These are phyloP conservation scores for Candida nemodendra DNA, from an alignment of 805 yeast species.

Conservation along the genomic window DNA sequence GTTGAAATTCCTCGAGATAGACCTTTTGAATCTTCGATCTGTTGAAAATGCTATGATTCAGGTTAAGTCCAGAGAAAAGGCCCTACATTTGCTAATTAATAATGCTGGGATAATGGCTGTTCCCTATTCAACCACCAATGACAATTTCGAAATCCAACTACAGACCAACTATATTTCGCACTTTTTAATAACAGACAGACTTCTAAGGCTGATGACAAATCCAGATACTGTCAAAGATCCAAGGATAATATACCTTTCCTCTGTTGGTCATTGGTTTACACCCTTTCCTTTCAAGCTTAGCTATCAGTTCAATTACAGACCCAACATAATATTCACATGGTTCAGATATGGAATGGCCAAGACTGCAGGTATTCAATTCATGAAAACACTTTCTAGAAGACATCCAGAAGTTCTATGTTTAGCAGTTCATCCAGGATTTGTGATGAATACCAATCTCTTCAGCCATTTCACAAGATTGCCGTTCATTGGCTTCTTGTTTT, in stretches of 20 bases:
- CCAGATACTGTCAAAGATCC: slow-evolving; percentile 34
- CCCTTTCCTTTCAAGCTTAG: slow-evolving; percentile 46
- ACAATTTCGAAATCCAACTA: slow-evolving; percentile 74
- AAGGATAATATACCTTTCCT: slow-evolving; percentile 61
- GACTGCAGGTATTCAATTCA: slow-evolving; percentile 72
- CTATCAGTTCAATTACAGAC: slow-evolving; percentile 52
- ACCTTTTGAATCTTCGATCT: slow-evolving; percentile 47
- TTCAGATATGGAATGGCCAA: slow-evolving; percentile 76
- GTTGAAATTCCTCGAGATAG: slow-evolving; percentile 51
- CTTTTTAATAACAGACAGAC: slow-evolving; percentile 61
- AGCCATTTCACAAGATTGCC: slow-evolving; percentile 78
- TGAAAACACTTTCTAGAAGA: slow-evolving; percentile 59
- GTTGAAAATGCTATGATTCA: slow-evolving; percentile 49
- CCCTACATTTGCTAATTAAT: slow-evolving; percentile 62
- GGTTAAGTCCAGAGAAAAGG: slow-evolving; percentile 45
- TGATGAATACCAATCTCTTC: slow-evolving; percentile 77
- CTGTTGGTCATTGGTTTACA: slow-evolving; percentile 62
- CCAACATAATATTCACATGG: slow-evolving; percentile 73
- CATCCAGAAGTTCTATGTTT: slow-evolving; percentile 64
- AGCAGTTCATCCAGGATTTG: slow-evolving; percentile 81
- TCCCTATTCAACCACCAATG: slow-evolving; percentile 58
- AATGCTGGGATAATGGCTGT: slow-evolving; percentile 82
- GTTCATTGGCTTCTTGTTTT: slow-evolving; percentile 68
- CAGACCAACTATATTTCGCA: slow-evolving; percentile 80
- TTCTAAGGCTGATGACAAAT: slow-evolving; percentile 52